Conservation (phyloP, 192 early-diverging fungal genomes). For the Spizellomyces sp. region DNA sequence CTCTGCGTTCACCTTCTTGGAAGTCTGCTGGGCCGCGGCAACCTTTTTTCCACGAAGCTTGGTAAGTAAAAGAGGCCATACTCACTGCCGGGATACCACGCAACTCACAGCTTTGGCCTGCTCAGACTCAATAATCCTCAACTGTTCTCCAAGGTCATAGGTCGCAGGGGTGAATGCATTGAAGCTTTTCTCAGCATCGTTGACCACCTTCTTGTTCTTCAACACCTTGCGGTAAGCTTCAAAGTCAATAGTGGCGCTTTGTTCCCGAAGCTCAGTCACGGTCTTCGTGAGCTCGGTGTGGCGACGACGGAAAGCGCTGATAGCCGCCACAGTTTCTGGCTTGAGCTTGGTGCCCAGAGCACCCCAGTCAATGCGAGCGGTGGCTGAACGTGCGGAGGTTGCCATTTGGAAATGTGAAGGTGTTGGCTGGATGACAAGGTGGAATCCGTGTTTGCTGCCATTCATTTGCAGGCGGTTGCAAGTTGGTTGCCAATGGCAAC, state of each 20-base stretch:
- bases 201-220: conserved; percentile 89
- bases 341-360: conserved; percentile 80
- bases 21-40: conserved; percentile 80
- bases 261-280: conserved; percentile 80
- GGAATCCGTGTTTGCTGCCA: not conserved
- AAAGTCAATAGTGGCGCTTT: conserved; percentile 83
- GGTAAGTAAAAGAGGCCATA: too few relatives aligned
- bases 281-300: conserved; percentile 88
- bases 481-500: too few relatives aligned
- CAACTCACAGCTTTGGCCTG: conserved; percentile 55
- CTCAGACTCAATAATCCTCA: conserved; percentile 61
- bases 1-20: conserved; percentile 81
- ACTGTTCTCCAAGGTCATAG: conserved; percentile 84
- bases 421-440: not conserved
- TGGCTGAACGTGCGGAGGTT: conserved; percentile 48
- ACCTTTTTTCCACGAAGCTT: conserved; percentile 52
- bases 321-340: conserved; percentile 84
- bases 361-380: conserved; percentile 85
- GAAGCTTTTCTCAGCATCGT: conserved; percentile 87
- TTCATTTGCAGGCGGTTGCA: too few relatives aligned
- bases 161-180: conserved; percentile 76
- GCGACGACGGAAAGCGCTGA: conserved; percentile 92
- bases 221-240: conserved; percentile 82
- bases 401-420: conserved; percentile 13
- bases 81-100: not conserved